Conservation (phyloP, 768 basidiomycete genomes). For the Boletus vermiculosoides region DNA sequence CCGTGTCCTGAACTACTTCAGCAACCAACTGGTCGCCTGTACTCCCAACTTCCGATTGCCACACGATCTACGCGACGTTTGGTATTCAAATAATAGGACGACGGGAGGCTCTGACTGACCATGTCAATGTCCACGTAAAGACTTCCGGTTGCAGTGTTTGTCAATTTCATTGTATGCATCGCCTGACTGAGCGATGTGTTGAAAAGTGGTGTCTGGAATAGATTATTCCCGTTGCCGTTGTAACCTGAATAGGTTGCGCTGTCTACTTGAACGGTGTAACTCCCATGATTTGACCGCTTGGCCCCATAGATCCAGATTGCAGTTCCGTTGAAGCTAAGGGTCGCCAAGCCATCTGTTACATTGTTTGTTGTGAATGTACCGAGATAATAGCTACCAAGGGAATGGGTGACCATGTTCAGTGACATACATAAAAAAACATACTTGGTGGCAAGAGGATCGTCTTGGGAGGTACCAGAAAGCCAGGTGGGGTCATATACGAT, state of each 20-base stretch:
- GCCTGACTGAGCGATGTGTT: conserved; percentile 33
- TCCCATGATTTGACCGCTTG: conserved; percentile 47
- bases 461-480: conserved; percentile 15
- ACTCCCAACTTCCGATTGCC: conserved; percentile 30
- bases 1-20: conserved; percentile 35
- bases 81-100: neutral
- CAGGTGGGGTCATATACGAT: conserved; percentile 29
- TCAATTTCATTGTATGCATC: conserved; percentile 36
- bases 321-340: conserved; percentile 50
- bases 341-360: conserved; percentile 32
- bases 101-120: conserved; percentile 17
- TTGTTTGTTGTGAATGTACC: conserved; percentile 42
- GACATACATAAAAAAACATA: conserved; percentile 1
- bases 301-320: conserved; percentile 50
- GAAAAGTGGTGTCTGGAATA: conserved; percentile 46
- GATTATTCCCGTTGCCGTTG: conserved; percentile 29
- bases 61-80: conserved; percentile 22
- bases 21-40: conserved; percentile 9
- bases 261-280: conserved; percentile 45
- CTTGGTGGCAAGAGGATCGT: conserved; percentile 16
- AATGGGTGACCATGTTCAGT: neutral
- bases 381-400: conserved; percentile 34
- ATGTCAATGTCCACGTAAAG: conserved; percentile 48
- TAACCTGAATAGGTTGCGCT: conserved; percentile 22
- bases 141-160: conserved; percentile 34